Base-by-base conservation (phyloP, 1,139 yeast genomes). In the Suhomyces chickasaworum region DNA sequence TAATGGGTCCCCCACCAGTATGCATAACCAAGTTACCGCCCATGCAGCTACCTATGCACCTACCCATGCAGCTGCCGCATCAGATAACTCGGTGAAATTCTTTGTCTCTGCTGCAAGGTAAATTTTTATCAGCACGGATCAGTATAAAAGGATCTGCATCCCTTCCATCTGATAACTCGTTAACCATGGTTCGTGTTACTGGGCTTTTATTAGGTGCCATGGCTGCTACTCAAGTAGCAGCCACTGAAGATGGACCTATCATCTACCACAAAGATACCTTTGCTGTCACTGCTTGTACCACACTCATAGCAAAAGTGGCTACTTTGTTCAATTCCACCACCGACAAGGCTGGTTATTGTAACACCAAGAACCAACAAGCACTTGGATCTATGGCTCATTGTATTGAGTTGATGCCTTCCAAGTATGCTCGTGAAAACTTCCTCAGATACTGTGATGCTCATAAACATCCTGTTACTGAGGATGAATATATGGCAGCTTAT, bases 341-440 rank as follows among this genome's bases (percentile, higher is more conserved):
- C 5, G 71, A 66, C 42, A 49, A 53, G 40, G 52, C 45, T 7
- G 69, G 65, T 1, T 71, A 56, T 51, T 71, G 76, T 59, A 59
- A 66, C 46, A 56, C 54, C 36, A 53, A 64, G 29, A 61, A 59
- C 52, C 75, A 69, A 54, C 74, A 64, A 7, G 75, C 75, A 7
- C 60, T 72, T 49, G 77, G 75, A 5, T 54, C 74, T 13, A 63
- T 69, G 65, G 68, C 73, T 18, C 65, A 60, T 50, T 71, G 74
- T 56, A 61, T 71, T 47, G 60, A 57, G 37, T 44, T 52, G 45
- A 42, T 63, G 32, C 68, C 71, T 23, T 52, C 55, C 44, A 47
- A 58, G 3, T 49, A 55, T n/a, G 67, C 69, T 7, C 55, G 65
- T 27, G 47, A 57, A n/a, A 51, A 52, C 20, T 71, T 68, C 50